Conservation (phyloP, 2,329 filamentous ascomycete species). For the Tolypocladium pustulatum region DNA sequence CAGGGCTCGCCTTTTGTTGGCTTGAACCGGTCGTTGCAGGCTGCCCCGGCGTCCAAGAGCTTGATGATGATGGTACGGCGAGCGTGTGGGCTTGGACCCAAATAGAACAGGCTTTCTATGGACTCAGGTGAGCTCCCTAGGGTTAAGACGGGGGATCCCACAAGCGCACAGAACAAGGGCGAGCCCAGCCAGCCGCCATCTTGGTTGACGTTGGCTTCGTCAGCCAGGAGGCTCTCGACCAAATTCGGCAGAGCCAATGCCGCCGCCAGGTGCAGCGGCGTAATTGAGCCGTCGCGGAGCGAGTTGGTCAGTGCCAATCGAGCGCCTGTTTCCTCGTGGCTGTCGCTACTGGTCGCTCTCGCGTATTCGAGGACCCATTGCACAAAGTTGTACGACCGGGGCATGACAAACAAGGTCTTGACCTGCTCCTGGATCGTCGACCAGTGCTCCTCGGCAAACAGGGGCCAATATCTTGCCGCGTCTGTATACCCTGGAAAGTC, state of each 20-base stretch:
- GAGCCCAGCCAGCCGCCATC: constrained; percentile 16
- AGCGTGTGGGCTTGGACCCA: constrained; percentile 2
- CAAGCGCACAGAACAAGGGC: constrained; percentile 22
- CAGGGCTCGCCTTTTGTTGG: constrained; percentile 8
- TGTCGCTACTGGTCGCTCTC: constrained; percentile 11
- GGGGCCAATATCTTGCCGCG: constrained; percentile 17
- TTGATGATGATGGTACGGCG: constrained; percentile 10
- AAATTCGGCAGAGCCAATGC: constrained; percentile 19
- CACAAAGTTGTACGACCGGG: constrained; percentile 18
- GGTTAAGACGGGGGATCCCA: constrained; percentile 17
- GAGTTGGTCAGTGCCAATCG: constrained; percentile 18
- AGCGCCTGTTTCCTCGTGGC: constrained; percentile 10
- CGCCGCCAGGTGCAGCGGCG: constrained; percentile 23
- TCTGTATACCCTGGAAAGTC: constrained; percentile 8
- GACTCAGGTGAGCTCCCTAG: constrained; percentile 9
- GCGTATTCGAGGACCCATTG: constrained; percentile 26
- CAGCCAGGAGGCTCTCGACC: constrained; percentile 13
- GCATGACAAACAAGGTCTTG: constrained; percentile 15
- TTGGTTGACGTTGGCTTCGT: constrained; percentile 11
- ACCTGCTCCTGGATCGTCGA: constrained; percentile 13
- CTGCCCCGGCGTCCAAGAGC: constrained; percentile 12
- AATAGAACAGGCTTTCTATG: constrained; percentile 10
- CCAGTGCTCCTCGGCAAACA: constrained; percentile 17
- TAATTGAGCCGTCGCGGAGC: constrained; percentile 15
- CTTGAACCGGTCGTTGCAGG: constrained; percentile 8